phyloP scores from a whole-genome alignment of 1,139 yeast genomes.

The Taphrina communis region DNA sequence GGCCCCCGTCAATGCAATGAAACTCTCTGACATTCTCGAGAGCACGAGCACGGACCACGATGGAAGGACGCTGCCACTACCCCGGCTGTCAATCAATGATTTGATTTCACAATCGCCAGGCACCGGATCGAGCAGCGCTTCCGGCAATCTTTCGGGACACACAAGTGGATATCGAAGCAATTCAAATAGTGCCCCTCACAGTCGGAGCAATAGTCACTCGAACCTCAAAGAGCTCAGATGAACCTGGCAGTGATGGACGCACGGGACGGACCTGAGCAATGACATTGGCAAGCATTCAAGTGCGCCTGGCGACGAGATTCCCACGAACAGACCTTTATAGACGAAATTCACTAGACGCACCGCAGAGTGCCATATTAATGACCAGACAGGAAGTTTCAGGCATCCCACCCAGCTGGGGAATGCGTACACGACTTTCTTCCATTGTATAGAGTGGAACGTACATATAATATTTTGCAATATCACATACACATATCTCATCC shows the following conservation, averaged over 20 bases:
- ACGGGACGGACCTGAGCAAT: too few relatives aligned
- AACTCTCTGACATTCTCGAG: conserved; percentile 32
- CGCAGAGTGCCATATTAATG: background rate
- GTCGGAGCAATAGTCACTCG: conserved; percentile 22
- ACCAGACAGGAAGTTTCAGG: background rate
- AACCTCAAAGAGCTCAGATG: conserved; percentile 19
- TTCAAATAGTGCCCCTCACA: conserved; percentile 20
- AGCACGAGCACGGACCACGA: conserved; percentile 29
- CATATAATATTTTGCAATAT: conserved; percentile 5
- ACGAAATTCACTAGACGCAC: background rate
- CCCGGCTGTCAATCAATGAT: conserved; percentile 35
- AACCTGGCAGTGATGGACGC: background rate
- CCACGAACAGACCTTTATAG: conserved; percentile 7
- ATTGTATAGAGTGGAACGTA: background rate
- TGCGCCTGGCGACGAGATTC: too few relatives aligned
- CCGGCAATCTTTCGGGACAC: conserved; percentile 8
- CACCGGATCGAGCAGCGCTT: background rate
- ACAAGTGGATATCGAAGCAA: conserved; percentile 12
- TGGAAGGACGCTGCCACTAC: conserved; percentile 35
- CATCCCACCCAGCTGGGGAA: too few relatives aligned
- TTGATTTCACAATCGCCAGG: conserved; percentile 20
- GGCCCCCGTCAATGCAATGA: conserved; percentile 33
- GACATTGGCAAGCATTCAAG: too few relatives aligned
- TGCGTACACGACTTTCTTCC: background rate
- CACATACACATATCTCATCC: conserved; percentile 1